These are phyloP conservation scores for Paspalum notatum DNA, from an alignment of 176 grass and related monocot species.

Conservation along the genomic window DNA sequence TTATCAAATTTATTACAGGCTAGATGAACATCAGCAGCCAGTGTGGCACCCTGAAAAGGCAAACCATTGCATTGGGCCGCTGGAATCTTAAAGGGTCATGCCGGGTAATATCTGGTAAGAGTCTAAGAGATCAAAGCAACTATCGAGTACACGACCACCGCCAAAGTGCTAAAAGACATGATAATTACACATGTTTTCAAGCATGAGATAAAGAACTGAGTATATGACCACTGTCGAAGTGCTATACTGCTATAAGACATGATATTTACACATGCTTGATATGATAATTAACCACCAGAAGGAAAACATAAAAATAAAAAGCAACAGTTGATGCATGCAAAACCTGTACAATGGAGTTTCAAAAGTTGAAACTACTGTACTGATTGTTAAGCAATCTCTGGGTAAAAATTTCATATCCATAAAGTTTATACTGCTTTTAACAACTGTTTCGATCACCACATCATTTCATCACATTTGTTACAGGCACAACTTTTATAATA, in stretches of 20 bases:
- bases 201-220: too few species aligned
- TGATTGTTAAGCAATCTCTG: neutral
- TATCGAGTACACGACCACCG: too few species aligned
- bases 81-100: neutral
- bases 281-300: neutral
- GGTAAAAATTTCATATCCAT: too few species aligned
- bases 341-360: neutral
- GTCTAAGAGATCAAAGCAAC: neutral
- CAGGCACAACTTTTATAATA: neutral
- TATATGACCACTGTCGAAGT: too few species aligned
- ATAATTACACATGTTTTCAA: too few species aligned
- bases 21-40: slow-evolving; percentile 4
- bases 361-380: neutral
- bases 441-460: too few species aligned
- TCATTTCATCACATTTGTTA: too few species aligned
- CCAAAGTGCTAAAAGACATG: too few species aligned
- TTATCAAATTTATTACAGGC: slow-evolving; percentile 8
- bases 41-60: neutral
- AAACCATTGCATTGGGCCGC: neutral
- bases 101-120: neutral
- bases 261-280: too few species aligned
- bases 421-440: too few species aligned
- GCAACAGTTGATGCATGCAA: neutral
- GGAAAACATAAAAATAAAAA: neutral
- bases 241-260: too few species aligned